Conservation (phyloP, 306 rosid species). For the Vigna reflexopilosa region DNA sequence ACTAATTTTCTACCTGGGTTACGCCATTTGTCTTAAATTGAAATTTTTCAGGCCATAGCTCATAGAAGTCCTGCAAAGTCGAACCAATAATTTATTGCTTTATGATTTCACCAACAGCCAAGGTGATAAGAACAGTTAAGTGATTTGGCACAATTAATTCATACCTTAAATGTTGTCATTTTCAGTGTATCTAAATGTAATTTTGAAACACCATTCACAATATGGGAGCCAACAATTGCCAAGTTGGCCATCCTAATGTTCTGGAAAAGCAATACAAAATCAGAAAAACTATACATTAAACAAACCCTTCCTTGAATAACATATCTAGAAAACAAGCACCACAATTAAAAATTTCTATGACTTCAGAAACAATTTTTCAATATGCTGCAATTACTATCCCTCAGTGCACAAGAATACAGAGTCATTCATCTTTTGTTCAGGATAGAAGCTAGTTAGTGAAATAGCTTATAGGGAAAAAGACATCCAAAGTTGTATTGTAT, state of each 20-base stretch:
- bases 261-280: slow-evolving; percentile 54
- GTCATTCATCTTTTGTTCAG: slow-evolving; percentile 35
- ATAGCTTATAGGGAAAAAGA: slow-evolving; percentile 22
- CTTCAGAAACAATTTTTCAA: slow-evolving; percentile 21
- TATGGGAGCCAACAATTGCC: slow-evolving; percentile 67
- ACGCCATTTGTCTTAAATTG: slow-evolving; percentile 82
- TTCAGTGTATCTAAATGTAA: slow-evolving; percentile 65
- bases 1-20: slow-evolving; percentile 63
- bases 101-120: slow-evolving; percentile 32
- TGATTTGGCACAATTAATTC: slow-evolving; percentile 30
- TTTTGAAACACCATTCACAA: slow-evolving; percentile 76
- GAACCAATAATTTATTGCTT: slow-evolving; percentile 27
- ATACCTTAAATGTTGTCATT: slow-evolving; percentile 69
- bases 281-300: slow-evolving; percentile 29
- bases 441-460: not conserved
- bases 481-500: slow-evolving; percentile 25
- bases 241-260: slow-evolving; percentile 73
- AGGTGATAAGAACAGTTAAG: slow-evolving; percentile 31
- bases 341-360: not conserved
- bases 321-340: slow-evolving; percentile 34
- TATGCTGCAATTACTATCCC: slow-evolving; percentile 16
- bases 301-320: slow-evolving; percentile 33
- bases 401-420: slow-evolving; percentile 9
- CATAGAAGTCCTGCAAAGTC: slow-evolving; percentile 72
- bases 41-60: slow-evolving; percentile 80